Conservation (phyloP, 768 basidiomycete species). For the Hypholoma sublateritium region DNA sequence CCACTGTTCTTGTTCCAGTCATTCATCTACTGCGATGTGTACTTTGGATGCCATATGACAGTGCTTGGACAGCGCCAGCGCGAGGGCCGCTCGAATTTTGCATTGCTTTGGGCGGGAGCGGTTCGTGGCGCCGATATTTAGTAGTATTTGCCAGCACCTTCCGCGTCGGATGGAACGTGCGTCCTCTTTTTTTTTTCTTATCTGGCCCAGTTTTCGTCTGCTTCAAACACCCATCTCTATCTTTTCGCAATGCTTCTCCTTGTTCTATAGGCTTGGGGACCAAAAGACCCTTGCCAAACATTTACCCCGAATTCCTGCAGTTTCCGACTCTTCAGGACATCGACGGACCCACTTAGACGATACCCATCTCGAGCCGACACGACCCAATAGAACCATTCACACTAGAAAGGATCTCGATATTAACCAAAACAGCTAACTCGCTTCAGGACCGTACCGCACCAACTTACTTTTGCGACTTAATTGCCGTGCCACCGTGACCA, state of each 20-base stretch:
- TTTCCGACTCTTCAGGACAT: slow-evolving; percentile 19
- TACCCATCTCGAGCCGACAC: slow-evolving; percentile 6
- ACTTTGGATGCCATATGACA: neutral
- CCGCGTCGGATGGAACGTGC: slow-evolving; percentile 11
- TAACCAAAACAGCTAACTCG: neutral
- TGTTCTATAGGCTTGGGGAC: slow-evolving; percentile 49
- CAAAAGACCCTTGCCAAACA: slow-evolving; percentile 34
- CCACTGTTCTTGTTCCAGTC: neutral
- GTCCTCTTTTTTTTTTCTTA: slow-evolving; percentile 13
- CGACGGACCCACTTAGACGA: slow-evolving; percentile 11
- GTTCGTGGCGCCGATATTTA: slow-evolving; percentile 5
- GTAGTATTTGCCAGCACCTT: slow-evolving; percentile 14
- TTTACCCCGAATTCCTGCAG: slow-evolving; percentile 16
- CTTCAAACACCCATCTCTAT: slow-evolving; percentile 10
- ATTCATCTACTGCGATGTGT: neutral
- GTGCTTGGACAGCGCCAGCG: neutral
- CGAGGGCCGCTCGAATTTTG: no score
- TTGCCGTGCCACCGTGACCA: neutral
- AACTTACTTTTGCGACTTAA: neutral
- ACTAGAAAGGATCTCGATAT: neutral
- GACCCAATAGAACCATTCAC: neutral
- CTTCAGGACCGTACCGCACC: neutral
- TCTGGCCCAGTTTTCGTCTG: neutral
- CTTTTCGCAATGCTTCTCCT: slow-evolving; percentile 48
- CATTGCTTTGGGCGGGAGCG: no score